Percentiles rank a stretch among this genome's conserved stretches.
Conservation (phyloP, 179 eudicot genomes). For the Spergularia azorica region DNA sequence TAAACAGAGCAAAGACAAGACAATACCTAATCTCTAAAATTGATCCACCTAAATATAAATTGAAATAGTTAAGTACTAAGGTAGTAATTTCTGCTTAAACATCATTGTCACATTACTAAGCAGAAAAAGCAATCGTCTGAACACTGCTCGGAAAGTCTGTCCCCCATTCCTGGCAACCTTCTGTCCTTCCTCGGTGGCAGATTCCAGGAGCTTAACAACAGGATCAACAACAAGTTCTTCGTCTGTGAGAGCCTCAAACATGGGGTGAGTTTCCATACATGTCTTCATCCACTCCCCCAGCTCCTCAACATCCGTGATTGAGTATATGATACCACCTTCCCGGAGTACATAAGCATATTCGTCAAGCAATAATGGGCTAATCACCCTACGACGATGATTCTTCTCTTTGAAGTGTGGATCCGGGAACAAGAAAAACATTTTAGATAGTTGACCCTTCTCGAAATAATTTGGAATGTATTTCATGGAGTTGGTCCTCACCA, state of each 20-base stretch:
- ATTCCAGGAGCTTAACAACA: conserved; percentile 65
- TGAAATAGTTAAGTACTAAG: not conserved
- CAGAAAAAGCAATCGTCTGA: conserved; percentile 56
- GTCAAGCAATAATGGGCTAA: conserved; percentile 74
- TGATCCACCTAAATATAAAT: not conserved
- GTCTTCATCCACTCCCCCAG: conserved; percentile 90
- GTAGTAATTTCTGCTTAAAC: not conserved
- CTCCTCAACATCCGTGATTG: conserved; percentile 92
- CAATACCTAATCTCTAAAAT: not conserved
- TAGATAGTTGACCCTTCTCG: conserved; percentile 73
- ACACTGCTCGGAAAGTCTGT: conserved; percentile 75
- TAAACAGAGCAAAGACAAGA: not conserved
- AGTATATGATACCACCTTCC: conserved; percentile 83
- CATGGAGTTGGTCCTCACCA: conserved; percentile 91
- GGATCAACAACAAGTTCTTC: conserved; percentile 77
- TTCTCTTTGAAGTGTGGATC: conserved; percentile 97
- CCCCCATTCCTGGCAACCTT: conserved; percentile 90
- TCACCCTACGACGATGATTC: conserved; percentile 88
- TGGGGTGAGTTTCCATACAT: conserved; percentile 70
- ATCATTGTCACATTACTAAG: not conserved
- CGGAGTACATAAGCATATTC: conserved; percentile 81
- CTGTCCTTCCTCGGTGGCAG: conserved; percentile 96
- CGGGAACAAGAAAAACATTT: conserved; percentile 96
- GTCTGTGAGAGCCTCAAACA: conserved; percentile 61
- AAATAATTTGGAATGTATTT: conserved; percentile 93